phyloP scores from a whole-genome alignment of 2,329 filamentous ascomycete species.

The Diaporthe eres region DNA sequence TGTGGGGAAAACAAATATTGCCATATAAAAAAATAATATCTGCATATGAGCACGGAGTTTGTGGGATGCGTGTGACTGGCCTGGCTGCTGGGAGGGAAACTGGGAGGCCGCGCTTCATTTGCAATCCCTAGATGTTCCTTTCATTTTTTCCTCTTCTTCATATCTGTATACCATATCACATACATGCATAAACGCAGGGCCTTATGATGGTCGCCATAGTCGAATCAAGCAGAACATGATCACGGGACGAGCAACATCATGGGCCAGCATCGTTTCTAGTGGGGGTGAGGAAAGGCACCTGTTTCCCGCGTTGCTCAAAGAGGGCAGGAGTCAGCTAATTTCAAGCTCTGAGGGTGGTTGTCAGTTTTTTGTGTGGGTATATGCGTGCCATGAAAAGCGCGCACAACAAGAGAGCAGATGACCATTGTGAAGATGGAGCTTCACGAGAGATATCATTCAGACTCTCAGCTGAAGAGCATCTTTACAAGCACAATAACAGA shows the following conservation, averaged over 20 bases:
- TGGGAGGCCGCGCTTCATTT: slow-evolving; percentile 27
- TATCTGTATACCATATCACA: slow-evolving; percentile 31
- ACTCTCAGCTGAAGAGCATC: not conserved
- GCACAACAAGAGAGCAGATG: not conserved
- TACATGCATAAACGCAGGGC: not conserved
- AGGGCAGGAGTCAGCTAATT: not conserved
- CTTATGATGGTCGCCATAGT: slow-evolving; percentile 5
- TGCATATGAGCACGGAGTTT: slow-evolving; percentile 42
- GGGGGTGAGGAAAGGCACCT: not conserved
- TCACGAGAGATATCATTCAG: too few relatives aligned
- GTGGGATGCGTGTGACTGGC: slow-evolving; percentile 34
- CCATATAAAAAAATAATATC: slow-evolving; percentile 39
- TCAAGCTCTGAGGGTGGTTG: not conserved
- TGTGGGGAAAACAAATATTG: not conserved
- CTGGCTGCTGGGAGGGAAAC: slow-evolving; percentile 38
- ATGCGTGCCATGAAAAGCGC: not conserved
- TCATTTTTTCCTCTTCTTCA: not conserved
- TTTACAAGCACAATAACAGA: not conserved
- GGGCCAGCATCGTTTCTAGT: not conserved
- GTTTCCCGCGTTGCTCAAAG: not conserved
- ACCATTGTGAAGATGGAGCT: not conserved
- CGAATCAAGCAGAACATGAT: not conserved
- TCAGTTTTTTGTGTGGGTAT: not conserved
- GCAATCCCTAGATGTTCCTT: slow-evolving; percentile 23
- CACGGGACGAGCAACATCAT: not conserved